Base-by-base conservation (phyloP, 306 rosid species). In the Castanea crenata region DNA sequence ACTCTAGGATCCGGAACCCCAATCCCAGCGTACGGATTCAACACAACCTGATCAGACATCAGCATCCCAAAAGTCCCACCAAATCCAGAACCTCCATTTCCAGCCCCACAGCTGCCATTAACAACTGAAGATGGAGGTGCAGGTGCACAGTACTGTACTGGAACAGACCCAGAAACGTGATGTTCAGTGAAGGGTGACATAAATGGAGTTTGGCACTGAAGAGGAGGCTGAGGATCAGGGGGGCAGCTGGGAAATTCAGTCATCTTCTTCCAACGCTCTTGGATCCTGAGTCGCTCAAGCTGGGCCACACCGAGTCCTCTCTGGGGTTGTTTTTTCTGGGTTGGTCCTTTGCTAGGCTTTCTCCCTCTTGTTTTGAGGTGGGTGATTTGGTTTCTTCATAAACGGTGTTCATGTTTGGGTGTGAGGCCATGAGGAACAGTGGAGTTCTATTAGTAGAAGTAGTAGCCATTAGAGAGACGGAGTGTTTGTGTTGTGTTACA, bases 271-370 rank as follows among this genome's bases (percentile, higher is more conserved):
- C 79, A 70, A 1, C 78, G 38, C 11, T 91, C 91, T 73, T 88
- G 85, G 16, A 79, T 15, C 71, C 99, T 84, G 21, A 94, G 73
- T 15, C 79, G 83, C 41, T 94, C 99, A 4, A 90, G 83, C 75
- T 90, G 83, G 1, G 75, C 91, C 35, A 92, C 93, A 6, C 97
- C 99, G 1, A 89, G 72, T 0, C 98, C 99, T 80, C 99, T 82
- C 76, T 90, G 97, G 0, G 88, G 94, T 46, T 51, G 71, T 70
- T 91, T 92, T 74, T 89, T 89, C 49, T 68, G 81, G 79, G 35
- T 82, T 11, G 84, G 80, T 11, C 59, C 86, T 64, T 81, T 89
- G 4, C 64, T 55, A 8, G 85, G 27, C 49, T 64, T 88, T 18
- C 81, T 89, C 6, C 84, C 69, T 71, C 89, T 84, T 81, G 19